Conservation (phyloP, 371 early-diverging fungal genomes). For the Rhizopus stolonifer region DNA sequence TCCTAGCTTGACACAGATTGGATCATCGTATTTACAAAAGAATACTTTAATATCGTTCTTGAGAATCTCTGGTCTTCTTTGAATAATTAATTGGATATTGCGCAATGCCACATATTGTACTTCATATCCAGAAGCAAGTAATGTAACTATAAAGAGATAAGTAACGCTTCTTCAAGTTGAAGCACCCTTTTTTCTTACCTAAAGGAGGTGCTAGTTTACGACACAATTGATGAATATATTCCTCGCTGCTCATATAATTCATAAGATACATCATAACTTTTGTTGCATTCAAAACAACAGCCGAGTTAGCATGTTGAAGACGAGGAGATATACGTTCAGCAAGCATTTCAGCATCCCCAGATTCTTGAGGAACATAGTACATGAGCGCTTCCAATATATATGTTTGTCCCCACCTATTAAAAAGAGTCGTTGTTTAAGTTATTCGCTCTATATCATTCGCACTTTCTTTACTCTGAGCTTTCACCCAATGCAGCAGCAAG, state of each 20-base stretch:
- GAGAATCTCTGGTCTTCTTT: conserved; percentile 78
- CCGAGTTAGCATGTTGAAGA: conserved; percentile 96
- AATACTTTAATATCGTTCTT: conserved; percentile 88
- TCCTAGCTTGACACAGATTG: conserved; percentile 93
- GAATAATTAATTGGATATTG: conserved; percentile 87
- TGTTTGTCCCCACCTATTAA: conserved; percentile 89
- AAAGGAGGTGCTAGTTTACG: conserved; percentile 90
- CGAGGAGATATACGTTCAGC: conserved; percentile 92
- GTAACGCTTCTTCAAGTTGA: background rate
- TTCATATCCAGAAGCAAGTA: conserved; percentile 86
- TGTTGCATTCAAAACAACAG: conserved; percentile 89
- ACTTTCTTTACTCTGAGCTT: conserved; percentile 79
- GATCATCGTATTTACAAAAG: conserved; percentile 96
- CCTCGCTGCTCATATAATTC: conserved; percentile 81
- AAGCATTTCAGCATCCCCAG: conserved; percentile 86
- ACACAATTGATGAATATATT: conserved; percentile 66
- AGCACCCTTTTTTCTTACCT: conserved; percentile 39
- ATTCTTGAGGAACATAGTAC: conserved; percentile 80
- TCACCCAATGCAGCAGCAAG: conserved; percentile 91
- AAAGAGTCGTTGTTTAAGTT: background rate
- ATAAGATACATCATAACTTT: conserved; percentile 89
- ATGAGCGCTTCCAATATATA: conserved; percentile 86
- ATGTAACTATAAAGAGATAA: conserved; percentile 62
- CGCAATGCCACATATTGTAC: conserved; percentile 93
- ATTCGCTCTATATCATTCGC: no score